phyloP scores from a whole-genome alignment of 108 stramenopile species.

The Fistulifera solaris region DNA sequence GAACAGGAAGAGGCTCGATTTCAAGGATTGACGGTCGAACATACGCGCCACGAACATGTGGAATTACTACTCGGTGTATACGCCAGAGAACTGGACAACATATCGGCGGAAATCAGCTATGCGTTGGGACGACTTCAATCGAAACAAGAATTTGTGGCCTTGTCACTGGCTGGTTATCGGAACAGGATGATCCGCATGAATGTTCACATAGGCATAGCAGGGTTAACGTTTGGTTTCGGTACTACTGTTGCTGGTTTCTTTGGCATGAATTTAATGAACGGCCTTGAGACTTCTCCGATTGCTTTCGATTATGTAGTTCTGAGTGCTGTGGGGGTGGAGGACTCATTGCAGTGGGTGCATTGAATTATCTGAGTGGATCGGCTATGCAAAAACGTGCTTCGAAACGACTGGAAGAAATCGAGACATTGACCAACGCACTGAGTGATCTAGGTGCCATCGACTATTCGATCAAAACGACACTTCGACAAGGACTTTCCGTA shows the following conservation, averaged over 20 bases:
- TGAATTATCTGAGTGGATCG: slow-evolving; percentile 29
- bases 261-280: slow-evolving; percentile 85
- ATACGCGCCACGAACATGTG: slow-evolving; percentile 52
- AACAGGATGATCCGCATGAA: slow-evolving; percentile 85
- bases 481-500: slow-evolving; percentile 13
- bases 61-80: slow-evolving; percentile 82
- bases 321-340: slow-evolving; percentile 19
- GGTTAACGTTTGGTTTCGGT: slow-evolving; percentile 43
- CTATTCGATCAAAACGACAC: slow-evolving; percentile 30
- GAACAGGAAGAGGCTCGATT: slow-evolving; percentile 50
- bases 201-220: slow-evolving; percentile 61
- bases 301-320: slow-evolving; percentile 49
- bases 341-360: slow-evolving; percentile 17
- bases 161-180: slow-evolving; percentile 68
- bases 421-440: slow-evolving; percentile 37
- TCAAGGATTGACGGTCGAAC: slow-evolving; percentile 33
- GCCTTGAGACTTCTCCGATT: slow-evolving; percentile 48
- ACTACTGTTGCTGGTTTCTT: slow-evolving; percentile 80
- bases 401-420: slow-evolving; percentile 39
- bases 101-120: slow-evolving; percentile 58
- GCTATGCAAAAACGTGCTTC: slow-evolving; percentile 29
- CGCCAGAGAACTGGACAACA: slow-evolving; percentile 56
- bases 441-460: slow-evolving; percentile 53
- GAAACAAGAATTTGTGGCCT: slow-evolving; percentile 76
- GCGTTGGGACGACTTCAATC: slow-evolving; percentile 66